Conservation (phyloP, 2,329 filamentous ascomycete genomes). For the Rhexocercosporidium sp. region DNA sequence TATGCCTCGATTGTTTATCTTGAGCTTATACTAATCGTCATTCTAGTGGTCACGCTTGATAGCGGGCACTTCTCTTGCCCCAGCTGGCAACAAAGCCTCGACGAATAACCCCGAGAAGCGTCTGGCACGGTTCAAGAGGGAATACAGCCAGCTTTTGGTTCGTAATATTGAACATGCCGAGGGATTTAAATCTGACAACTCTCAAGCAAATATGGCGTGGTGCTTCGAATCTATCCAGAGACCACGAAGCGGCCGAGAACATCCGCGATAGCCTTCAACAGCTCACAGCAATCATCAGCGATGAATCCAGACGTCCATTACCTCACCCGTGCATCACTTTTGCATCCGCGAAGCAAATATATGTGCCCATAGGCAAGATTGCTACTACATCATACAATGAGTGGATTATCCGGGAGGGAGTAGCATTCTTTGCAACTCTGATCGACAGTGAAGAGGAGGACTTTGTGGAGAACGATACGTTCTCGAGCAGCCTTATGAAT, state of each 20-base stretch:
- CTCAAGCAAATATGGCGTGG: slow-evolving; percentile 63
- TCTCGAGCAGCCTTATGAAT: slow-evolving; percentile 86
- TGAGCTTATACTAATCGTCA: slow-evolving; percentile 22
- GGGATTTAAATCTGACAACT: slow-evolving; percentile 15
- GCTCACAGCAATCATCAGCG: slow-evolving; percentile 74
- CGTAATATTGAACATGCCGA: neutral
- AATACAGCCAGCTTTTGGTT: slow-evolving; percentile 63
- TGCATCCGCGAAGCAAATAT: slow-evolving; percentile 85
- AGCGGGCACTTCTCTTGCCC: slow-evolving; percentile 63
- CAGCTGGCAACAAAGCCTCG: slow-evolving; percentile 61
- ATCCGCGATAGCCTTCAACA: slow-evolving; percentile 68
- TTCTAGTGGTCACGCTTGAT: slow-evolving; percentile 69
- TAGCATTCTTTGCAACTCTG: slow-evolving; percentile 86
- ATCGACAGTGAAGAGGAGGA: slow-evolving; percentile 97
- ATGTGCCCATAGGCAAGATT: slow-evolving; percentile 87
- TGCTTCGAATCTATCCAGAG: slow-evolving; percentile 63
- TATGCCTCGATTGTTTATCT: neutral
- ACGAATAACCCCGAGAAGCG: slow-evolving; percentile 67
- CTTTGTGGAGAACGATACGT: slow-evolving; percentile 84
- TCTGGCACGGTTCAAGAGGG: slow-evolving; percentile 69
- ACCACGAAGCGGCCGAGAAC: slow-evolving; percentile 65
- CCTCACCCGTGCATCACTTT: slow-evolving; percentile 93
- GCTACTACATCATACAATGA: slow-evolving; percentile 85
- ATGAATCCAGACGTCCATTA: slow-evolving; percentile 85
- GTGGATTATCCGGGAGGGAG: slow-evolving; percentile 82